Evolutionary conservation across 805 yeast species (phyloP).

Genomic region (Starmera caribaea): DNA sequence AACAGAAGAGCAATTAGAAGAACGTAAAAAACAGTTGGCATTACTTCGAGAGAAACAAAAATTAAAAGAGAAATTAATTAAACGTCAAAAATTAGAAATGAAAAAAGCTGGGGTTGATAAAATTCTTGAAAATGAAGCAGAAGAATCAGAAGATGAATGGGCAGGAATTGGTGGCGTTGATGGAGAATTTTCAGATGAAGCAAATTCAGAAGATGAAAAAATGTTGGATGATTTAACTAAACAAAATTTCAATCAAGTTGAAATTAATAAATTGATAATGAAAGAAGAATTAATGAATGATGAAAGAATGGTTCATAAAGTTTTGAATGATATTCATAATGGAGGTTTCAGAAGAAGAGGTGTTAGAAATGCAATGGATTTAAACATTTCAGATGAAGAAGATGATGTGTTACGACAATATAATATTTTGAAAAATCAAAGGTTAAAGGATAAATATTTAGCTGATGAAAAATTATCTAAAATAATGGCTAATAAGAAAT

Average conservation of each 20-base stretch:
- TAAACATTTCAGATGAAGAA: conserved; percentile 69
- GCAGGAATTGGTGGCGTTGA: conserved; percentile 71
- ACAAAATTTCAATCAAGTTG: conserved; percentile 46
- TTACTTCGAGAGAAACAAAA: conserved; percentile 10
- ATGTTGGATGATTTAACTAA: conserved; percentile 67
- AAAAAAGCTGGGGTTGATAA: conserved; percentile 47
- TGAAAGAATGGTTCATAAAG: conserved; percentile 51
- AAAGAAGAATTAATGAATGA: conserved; percentile 56
- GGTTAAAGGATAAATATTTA: conserved; percentile 39
- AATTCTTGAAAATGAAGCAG: conserved; percentile 75
- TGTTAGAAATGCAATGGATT: conserved; percentile 39
- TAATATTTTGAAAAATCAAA: conserved; percentile 28
- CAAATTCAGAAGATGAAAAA: conserved; percentile 66
- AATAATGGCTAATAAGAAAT: conserved; percentile 41
- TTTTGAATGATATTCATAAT: conserved; percentile 61
- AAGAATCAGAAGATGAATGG: conserved; percentile 87
- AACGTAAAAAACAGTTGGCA: conserved; percentile 12
- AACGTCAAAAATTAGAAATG: conserved; percentile 36
- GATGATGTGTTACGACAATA: conserved; percentile 45
- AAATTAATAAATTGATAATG: conserved; percentile 46
- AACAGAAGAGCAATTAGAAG: conserved; percentile 11
- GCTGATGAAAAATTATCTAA: conserved; percentile 34
- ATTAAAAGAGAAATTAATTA: conserved; percentile 13
- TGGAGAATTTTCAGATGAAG: conserved; percentile 38
- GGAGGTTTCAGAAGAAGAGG: conserved; percentile 60